Base-by-base conservation (phyloP, 805 yeast species). In the Metschnikowia dekortorum region DNA sequence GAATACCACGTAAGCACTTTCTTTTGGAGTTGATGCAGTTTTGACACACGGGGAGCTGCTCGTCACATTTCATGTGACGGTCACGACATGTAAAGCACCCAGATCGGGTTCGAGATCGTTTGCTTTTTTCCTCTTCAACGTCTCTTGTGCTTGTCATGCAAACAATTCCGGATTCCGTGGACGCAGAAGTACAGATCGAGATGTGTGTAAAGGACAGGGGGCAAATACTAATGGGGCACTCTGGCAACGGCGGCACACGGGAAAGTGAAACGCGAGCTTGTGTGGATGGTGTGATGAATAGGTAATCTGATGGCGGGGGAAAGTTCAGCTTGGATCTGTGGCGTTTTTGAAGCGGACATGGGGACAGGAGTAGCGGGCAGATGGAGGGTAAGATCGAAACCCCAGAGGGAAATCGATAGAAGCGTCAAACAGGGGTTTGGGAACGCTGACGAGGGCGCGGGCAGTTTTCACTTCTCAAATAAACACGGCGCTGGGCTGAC, bases 61-160 rank as follows among this genome's bases (percentile, higher is more conserved):
- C 85, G 59, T 83, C 87, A 64, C 88, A 83, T 60, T 82, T 83
- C 71, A 83, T 80, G 63, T 84, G 83, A 40, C 87, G 72, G 52
- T 81, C 80, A 47, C 87, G 77, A 58, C 88, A 83, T 9, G 84
- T 81, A 46, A 79, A 64, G 60, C 86, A 81, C 13, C 86, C 86
- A 8, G 75, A 70, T 46, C 78, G 62, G 10, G 76, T 70, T 56
- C 78, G 62, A 47, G 69, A 68, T 49, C 68, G 57, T 51, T 70
- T 71, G 48, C 56, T 50, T 34, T 42, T 47, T 26, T 36, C 51
- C 22, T 34, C 48, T n/a, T 35, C 33, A 14, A 38, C 41, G 28
- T 43, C 14, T 30, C 40, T 22, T 31, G 38, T 26, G 45, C 39
- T 48, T 32, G 33, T 28, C 51, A 48, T 47, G 32, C 28, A 49